Evolutionary conservation across 495 filamentous ascomycete genomes (phyloP).

Genomic region (Penicillium coprophilum): DNA sequence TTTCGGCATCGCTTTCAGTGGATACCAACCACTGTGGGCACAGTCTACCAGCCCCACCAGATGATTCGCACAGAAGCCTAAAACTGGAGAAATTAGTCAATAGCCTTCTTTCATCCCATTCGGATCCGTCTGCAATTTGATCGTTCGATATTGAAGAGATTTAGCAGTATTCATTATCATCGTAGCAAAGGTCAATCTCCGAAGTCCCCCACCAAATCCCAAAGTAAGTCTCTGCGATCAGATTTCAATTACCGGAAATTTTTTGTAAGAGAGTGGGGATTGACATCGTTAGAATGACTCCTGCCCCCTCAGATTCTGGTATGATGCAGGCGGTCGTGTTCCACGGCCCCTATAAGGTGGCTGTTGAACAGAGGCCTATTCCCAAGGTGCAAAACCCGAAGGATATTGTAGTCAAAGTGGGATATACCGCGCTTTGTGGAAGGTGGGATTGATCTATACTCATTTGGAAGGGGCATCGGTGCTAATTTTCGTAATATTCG

Average conservation of each 20-base stretch:
- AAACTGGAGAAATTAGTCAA: slow-evolving; percentile 9
- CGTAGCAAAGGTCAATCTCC: neutral
- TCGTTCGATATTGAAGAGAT: neutral
- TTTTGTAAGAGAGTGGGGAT: neutral
- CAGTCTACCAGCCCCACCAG: slow-evolving; percentile 10
- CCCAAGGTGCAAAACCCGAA: slow-evolving; percentile 63
- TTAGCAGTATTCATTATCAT: neutral
- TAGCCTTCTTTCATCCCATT: neutral
- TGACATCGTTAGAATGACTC: slow-evolving; percentile 7
- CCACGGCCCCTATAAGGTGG: slow-evolving; percentile 47
- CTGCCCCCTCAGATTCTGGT: slow-evolving; percentile 19
- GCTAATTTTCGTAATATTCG: neutral
- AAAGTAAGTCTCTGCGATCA: slow-evolving; percentile 4
- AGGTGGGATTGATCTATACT: slow-evolving; percentile 56
- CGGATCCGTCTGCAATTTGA: neutral
- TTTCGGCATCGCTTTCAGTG: slow-evolving; percentile 3
- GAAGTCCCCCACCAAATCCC: neutral
- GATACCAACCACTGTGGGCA: slow-evolving; percentile 5
- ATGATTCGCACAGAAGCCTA: slow-evolving; percentile 16
- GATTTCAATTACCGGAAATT: neutral
- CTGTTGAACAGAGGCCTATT: slow-evolving; percentile 49
- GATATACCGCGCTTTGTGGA: slow-evolving; percentile 84
- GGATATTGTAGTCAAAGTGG: slow-evolving; percentile 84
- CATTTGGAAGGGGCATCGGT: neutral
- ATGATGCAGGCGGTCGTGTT: slow-evolving; percentile 54